These are phyloP conservation scores for Boletus fagicola DNA, from an alignment of 768 basidiomycete genomes.

Conservation along the genomic window DNA sequence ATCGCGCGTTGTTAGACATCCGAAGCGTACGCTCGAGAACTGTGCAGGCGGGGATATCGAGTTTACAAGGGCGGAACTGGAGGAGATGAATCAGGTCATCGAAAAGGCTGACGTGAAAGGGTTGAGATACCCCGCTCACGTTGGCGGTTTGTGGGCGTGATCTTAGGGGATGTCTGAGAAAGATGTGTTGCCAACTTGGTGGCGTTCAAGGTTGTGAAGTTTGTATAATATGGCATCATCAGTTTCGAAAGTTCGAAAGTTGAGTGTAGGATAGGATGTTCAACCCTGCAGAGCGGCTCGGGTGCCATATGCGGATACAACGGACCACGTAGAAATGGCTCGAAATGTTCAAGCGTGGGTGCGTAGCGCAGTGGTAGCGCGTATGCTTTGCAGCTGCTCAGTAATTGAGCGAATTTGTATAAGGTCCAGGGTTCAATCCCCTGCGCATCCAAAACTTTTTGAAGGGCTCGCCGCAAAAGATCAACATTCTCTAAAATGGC, in stretches of 20 bases:
- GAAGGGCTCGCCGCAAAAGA: neutral
- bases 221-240: neutral
- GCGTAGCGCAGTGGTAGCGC: conserved; percentile 40
- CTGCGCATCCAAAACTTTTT: conserved; percentile 38
- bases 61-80: conserved; percentile 39
- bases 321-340: neutral
- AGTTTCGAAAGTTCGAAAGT: neutral
- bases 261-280: no score
- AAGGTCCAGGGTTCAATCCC: conserved; percentile 45
- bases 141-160: conserved; percentile 32
- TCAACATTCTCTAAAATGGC: no score
- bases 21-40: conserved; percentile 45
- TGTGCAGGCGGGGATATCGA: conserved; percentile 41
- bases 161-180: neutral
- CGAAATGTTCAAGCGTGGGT: conserved; percentile 1
- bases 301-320: neutral
- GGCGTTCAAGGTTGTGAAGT: neutral
- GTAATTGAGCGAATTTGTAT: conserved; percentile 30
- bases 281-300: no score
- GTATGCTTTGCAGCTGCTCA: conserved; percentile 39
- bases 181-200: neutral
- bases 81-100: conserved; percentile 40
- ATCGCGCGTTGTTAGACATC: conserved; percentile 19
- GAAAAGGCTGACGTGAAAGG: conserved; percentile 41
- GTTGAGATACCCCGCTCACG: conserved; percentile 33